phyloP scores from a whole-genome alignment of 768 basidiomycete genomes.

The Amanita rubescens region DNA sequence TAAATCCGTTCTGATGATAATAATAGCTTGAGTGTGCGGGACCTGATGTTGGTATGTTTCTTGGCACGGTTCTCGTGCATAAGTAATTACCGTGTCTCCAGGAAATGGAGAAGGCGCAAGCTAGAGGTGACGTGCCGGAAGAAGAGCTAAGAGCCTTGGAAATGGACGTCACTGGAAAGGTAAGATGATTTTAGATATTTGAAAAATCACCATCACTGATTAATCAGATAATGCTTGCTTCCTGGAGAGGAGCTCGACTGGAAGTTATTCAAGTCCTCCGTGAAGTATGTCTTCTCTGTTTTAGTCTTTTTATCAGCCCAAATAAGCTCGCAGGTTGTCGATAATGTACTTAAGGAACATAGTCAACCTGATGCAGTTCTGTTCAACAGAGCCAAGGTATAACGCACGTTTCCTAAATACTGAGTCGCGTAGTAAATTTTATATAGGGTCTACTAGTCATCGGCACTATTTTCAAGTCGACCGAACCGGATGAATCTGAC shows the following conservation, averaged over 20 bases:
- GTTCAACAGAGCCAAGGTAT: conserved; percentile 79
- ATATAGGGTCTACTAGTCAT: conserved; percentile 75
- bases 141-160: conserved; percentile 83
- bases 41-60: conserved; percentile 53
- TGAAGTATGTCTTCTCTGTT: conserved; percentile 31
- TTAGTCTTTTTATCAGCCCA: conserved; percentile 1
- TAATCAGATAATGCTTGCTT: conserved; percentile 81
- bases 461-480: conserved; percentile 84
- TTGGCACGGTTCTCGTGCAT: neutral
- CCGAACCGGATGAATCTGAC: conserved; percentile 84
- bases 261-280: conserved; percentile 90
- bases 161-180: conserved; percentile 90
- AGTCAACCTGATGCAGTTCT: conserved; percentile 64
- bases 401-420: conserved; percentile 5
- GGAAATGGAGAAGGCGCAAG: conserved; percentile 89
- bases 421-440: neutral
- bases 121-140: conserved; percentile 82
- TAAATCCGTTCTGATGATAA: conserved; percentile 1
- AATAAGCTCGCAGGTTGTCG: conserved; percentile 49
- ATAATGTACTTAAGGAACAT: conserved; percentile 79
- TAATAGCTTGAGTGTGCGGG: conserved; percentile 61
- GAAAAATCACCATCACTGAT: neutral
- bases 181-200: conserved; percentile 19
- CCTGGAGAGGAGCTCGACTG: conserved; percentile 94
- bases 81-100: conserved; percentile 20